phyloP scores from a whole-genome alignment of 768 basidiomycete genomes.

The Lactarius evosmus region DNA sequence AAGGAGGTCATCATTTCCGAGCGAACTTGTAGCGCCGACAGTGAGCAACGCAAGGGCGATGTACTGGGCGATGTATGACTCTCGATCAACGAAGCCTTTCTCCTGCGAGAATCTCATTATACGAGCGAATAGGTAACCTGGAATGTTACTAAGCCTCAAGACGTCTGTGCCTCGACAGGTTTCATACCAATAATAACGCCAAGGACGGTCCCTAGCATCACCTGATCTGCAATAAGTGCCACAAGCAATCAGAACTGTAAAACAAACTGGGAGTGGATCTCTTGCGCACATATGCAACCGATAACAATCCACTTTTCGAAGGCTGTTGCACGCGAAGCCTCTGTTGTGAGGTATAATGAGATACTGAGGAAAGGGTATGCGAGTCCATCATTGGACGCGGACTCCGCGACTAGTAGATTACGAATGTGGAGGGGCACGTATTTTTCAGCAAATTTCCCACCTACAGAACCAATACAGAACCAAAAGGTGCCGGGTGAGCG shows the following conservation, averaged over 20 bases:
- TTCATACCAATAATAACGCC: conserved; percentile 53
- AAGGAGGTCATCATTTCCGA: conserved; percentile 86
- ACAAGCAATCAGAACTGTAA: neutral
- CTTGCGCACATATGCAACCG: conserved; percentile 69
- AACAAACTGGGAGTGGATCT: neutral
- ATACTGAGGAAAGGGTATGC: conserved; percentile 91
- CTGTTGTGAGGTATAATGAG: conserved; percentile 80
- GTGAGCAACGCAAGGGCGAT: conserved; percentile 69
- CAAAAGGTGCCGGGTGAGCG: neutral
- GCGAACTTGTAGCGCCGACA: conserved; percentile 71
- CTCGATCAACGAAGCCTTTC: conserved; percentile 65
- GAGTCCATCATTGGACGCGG: conserved; percentile 93
- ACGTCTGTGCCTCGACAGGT: neutral
- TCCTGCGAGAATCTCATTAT: conserved; percentile 68
- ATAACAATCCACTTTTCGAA: conserved; percentile 83
- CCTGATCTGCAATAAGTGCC: conserved; percentile 55
- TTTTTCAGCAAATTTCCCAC: conserved; percentile 64
- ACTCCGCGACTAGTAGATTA: conserved; percentile 80
- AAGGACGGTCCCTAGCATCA: conserved; percentile 67
- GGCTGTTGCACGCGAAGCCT: conserved; percentile 57
- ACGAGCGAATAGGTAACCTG: conserved; percentile 65
- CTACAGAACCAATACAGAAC: conserved; percentile 40
- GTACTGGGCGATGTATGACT: conserved; percentile 87
- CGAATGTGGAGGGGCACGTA: conserved; percentile 76
- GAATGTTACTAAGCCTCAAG: neutral